A percentile compares a stretch with the other conserved stretches of the same genome.
Evolutionary conservation across 2,329 filamentous ascomycete genomes (phyloP).

Genomic region (Hymenoscyphus fructigenus): DNA sequence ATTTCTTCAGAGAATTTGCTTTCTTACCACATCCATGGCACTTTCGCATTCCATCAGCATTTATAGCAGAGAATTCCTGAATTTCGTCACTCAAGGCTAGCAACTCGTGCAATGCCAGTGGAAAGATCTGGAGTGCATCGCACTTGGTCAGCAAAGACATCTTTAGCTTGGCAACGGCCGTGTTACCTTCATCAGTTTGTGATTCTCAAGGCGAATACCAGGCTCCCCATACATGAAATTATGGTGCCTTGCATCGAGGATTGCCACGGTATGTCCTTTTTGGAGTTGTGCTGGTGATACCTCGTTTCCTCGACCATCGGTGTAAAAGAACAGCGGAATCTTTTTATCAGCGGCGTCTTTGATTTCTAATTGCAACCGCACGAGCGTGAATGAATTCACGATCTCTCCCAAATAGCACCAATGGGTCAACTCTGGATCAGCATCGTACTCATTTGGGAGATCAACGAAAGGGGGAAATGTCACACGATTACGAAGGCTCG

Average conservation of each 20-base stretch:
- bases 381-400: constrained; percentile 17
- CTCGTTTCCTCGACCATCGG: constrained; percentile 31
- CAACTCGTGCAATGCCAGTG: constrained; percentile 20
- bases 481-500: constrained; percentile 19
- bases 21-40: constrained; percentile 27
- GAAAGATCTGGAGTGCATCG: constrained; percentile 21
- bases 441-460: constrained; percentile 18
- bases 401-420: constrained; percentile 30
- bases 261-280: constrained; percentile 24
- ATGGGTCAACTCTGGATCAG: constrained; percentile 19
- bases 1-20: constrained; percentile 22
- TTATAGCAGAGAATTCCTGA: constrained; percentile 25
- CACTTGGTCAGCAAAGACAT: constrained; percentile 14
- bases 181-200: background rate
- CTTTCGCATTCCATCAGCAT: constrained; percentile 24
- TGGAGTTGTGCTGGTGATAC: constrained; percentile 22
- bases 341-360: constrained; percentile 30
- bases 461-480: constrained; percentile 28
- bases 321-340: constrained; percentile 35
- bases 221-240: constrained; percentile 14
- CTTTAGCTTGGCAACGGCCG: constrained; percentile 8
- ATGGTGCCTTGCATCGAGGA: constrained; percentile 24
- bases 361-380: constrained; percentile 30
- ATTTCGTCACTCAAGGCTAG: constrained; percentile 23
- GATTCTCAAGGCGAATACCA: constrained; percentile 24